These are phyloP conservation scores for Plantago elongata DNA, from an alignment of 257 asterid species.

Conservation along the genomic window DNA sequence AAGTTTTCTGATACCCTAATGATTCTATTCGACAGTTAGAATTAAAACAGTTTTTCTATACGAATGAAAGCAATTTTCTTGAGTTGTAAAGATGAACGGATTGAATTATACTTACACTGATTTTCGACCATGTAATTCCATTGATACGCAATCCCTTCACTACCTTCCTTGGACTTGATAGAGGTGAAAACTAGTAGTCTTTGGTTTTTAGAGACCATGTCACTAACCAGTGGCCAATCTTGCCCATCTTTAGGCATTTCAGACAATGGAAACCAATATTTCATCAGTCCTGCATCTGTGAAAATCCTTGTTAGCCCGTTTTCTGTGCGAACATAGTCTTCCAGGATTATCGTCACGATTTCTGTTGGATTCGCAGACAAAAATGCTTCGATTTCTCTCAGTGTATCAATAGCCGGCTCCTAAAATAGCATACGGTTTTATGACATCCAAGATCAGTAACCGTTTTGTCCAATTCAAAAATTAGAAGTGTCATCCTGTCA, in stretches of 20 bases:
- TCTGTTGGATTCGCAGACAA: conserved; percentile 65
- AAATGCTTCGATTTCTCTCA: conserved; percentile 65
- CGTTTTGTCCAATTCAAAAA: neutral
- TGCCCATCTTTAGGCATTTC: conserved; percentile 65
- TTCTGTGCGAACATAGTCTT: conserved; percentile 68
- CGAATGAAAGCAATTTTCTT: neutral
- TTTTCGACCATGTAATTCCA: conserved; percentile 98
- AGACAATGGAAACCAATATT: conserved; percentile 69
- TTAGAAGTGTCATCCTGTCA: neutral
- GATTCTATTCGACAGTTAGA: neutral
- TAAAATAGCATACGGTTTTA: conserved; percentile 6
- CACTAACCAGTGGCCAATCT: conserved; percentile 74
- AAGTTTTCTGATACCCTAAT: too few relatives aligned
- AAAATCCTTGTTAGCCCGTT: conserved; percentile 70
- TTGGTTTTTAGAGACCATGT: conserved; percentile 64
- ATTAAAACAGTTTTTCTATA: neutral
- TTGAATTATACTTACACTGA: conserved; percentile 53
- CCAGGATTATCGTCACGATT: conserved; percentile 73
- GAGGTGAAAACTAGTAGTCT: conserved; percentile 76
- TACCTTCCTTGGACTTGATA: conserved; percentile 42
- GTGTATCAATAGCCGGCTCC: conserved; percentile 55
- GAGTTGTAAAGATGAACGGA: too few relatives aligned
- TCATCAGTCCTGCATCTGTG: conserved; percentile 62
- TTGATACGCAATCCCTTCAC: conserved; percentile 80
- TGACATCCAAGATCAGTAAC: neutral